These are phyloP conservation scores for Setaria italica DNA, from an alignment of 202 grass and related monocot species.

Conservation along the genomic window DNA sequence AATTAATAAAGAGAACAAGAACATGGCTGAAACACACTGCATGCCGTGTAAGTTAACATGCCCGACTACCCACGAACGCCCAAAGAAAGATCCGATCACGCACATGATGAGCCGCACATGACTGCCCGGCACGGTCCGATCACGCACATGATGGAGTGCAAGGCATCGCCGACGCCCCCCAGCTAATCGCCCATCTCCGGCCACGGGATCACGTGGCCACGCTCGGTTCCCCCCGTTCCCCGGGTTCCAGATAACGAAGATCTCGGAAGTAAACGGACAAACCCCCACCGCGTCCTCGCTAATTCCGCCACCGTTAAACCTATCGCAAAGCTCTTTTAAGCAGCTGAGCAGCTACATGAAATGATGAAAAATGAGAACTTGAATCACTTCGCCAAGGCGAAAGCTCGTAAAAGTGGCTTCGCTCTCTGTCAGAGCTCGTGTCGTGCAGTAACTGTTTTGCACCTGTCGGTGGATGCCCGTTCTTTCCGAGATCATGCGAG, in stretches of 20 bases:
- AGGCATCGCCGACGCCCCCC: not conserved
- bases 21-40: not conserved
- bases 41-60: not conserved
- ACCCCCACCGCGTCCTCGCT: not conserved
- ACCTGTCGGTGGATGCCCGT: conserved; percentile 37
- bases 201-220: conserved; percentile 27
- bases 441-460: not conserved
- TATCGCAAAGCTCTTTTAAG: not conserved
- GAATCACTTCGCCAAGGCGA: not conserved
- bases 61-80: not conserved
- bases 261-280: conserved; percentile 23
- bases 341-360: not conserved
- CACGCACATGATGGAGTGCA: not conserved
- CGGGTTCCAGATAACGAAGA: not conserved
- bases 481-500: not conserved
- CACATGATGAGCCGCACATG: not conserved
- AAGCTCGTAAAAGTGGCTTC: not conserved
- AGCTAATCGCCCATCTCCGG: not conserved
- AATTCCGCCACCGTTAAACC: conserved; percentile 3
- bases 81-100: not conserved
- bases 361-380: not conserved
- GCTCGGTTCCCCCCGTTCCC: not conserved
- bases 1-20: not conserved
- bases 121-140: not conserved
- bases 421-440: no score